Conservation (phyloP, 306 rosid genomes). For the Rubus parviflorus region DNA sequence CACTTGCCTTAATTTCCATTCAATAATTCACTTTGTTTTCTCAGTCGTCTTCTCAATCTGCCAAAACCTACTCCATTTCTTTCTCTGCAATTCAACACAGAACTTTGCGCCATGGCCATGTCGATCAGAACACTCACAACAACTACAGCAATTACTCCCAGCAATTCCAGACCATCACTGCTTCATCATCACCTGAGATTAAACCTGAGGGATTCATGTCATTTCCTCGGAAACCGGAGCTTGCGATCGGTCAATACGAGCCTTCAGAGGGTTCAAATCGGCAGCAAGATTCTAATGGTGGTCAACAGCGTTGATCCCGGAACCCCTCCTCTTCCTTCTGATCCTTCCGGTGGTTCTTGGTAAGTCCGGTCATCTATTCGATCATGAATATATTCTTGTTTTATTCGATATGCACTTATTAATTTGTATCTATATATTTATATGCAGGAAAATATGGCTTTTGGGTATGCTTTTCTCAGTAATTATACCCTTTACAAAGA, state of each 20-base stretch:
- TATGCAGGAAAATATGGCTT: constrained; percentile 58
- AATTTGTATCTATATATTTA: background rate
- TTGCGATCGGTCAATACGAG: background rate
- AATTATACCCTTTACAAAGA: constrained; percentile 43
- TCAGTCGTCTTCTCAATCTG: background rate
- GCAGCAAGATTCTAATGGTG: constrained; percentile 13
- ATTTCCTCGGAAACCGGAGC: constrained; percentile 3
- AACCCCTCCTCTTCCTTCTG: constrained; percentile 28
- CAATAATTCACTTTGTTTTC: background rate
- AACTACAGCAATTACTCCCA: background rate
- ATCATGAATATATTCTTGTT: background rate
- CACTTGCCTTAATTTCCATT: background rate
- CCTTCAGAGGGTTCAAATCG: background rate
- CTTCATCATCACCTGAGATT: background rate
- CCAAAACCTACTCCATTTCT: background rate
- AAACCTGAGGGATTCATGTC: background rate
- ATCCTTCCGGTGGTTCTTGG: constrained; percentile 37
- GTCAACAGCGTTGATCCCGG: constrained; percentile 35
- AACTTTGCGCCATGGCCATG: background rate
- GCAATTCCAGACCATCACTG: background rate
- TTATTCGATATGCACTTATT: no score
- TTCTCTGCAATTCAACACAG: background rate
- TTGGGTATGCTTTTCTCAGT: constrained; percentile 45
- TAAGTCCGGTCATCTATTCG: background rate
- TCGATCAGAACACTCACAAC: background rate